A percentile compares a stretch with the other conserved stretches of the same genome.
phyloP scores from a whole-genome alignment of 148 eudicot genomes.

The Rhododendron ovatum region DNA sequence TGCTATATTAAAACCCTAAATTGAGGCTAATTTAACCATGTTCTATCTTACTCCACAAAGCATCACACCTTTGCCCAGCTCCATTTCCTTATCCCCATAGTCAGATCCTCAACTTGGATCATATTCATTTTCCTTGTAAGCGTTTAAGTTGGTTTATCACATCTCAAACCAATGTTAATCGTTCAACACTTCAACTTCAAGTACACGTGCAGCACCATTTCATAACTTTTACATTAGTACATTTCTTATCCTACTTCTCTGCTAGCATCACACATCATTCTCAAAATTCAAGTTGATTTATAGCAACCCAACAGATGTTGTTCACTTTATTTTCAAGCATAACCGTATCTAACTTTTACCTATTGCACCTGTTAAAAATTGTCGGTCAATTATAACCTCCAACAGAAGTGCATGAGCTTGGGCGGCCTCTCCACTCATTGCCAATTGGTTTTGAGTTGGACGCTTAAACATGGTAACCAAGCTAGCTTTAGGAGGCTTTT shows the following conservation, averaged over 20 bases:
- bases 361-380: neutral
- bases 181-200: neutral
- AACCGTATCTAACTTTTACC: neutral
- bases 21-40: neutral
- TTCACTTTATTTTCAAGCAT: neutral
- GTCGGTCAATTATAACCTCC: neutral
- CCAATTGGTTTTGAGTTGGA: neutral
- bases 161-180: neutral
- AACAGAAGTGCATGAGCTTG: neutral
- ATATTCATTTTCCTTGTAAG: neutral
- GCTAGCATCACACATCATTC: neutral
- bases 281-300: neutral
- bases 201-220: neutral
- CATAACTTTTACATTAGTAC: neutral
- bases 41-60: neutral
- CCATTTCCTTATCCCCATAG: neutral
- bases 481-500: neutral
- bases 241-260: neutral
- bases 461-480: too few relatives aligned
- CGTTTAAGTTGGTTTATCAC: neutral
- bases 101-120: neutral
- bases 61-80: neutral
- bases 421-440: neutral
- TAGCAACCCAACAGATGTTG: neutral
- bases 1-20: neutral